These are phyloP conservation scores for Vicia faba DNA, from an alignment of 306 rosid species.

Conservation along the genomic window DNA sequence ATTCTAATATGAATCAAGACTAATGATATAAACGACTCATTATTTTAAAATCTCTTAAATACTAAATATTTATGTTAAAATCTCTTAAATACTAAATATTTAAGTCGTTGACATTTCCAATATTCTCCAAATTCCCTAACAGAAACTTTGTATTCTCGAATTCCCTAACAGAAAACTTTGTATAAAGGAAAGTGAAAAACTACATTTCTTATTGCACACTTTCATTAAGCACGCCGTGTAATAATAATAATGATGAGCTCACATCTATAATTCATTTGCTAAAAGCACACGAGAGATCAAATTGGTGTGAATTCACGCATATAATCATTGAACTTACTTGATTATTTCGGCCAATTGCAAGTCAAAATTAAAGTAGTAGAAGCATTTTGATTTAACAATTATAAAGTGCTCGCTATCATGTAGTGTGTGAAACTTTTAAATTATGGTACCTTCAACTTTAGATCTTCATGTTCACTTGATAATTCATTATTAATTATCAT, in stretches of 20 bases:
- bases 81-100: too few relatives aligned
- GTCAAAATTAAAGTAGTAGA: constrained; percentile 43
- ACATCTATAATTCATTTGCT: constrained; percentile 45
- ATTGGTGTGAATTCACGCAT: constrained; percentile 46
- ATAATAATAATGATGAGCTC: constrained; percentile 38
- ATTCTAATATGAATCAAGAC: too few relatives aligned
- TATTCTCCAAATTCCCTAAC: too few relatives aligned
- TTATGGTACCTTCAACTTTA: constrained; percentile 46
- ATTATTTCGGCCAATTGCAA: constrained; percentile 38
- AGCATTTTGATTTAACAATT: constrained; percentile 32
- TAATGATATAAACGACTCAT: too few relatives aligned
- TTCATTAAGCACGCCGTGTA: constrained; percentile 50
- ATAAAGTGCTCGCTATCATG: constrained; percentile 51
- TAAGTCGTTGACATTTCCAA: too few relatives aligned
- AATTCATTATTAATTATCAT: constrained; percentile 40
- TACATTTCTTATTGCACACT: neutral
- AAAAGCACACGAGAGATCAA: constrained; percentile 39
- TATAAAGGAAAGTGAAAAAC: constrained; percentile 20
- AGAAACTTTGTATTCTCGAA: constrained; percentile 15
- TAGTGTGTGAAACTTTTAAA: constrained; percentile 42
- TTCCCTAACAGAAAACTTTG: neutral
- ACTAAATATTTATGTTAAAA: too few relatives aligned
- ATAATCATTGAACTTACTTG: constrained; percentile 38
- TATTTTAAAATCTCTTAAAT: too few relatives aligned
- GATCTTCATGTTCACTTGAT: constrained; percentile 48